Conservation (phyloP, 768 basidiomycete genomes). For the Pilatotrama ljubarskyi region DNA sequence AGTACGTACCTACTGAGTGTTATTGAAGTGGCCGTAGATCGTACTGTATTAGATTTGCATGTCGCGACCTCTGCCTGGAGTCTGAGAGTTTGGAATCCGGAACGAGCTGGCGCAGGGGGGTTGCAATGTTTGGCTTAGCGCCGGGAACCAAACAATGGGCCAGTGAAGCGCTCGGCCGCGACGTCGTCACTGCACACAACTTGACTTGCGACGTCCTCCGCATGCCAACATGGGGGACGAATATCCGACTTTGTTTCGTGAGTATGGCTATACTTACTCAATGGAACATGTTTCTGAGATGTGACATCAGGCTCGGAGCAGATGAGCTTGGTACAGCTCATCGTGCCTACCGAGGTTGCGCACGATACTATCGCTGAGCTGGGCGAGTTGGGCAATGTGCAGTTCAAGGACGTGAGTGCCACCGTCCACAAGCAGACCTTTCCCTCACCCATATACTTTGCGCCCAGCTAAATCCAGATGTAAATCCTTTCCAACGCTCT, state of each 20-base stretch:
- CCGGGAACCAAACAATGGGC: constrained; percentile 7
- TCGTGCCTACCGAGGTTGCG: constrained; percentile 94
- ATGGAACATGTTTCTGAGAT: constrained; percentile 7
- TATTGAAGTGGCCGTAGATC: too few species aligned
- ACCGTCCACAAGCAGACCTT: neutral
- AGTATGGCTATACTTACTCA: constrained; percentile 29
- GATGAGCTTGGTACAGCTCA: constrained; percentile 98
- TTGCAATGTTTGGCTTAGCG: constrained; percentile 1
- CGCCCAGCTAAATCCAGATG: constrained; percentile 84
- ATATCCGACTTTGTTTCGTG: constrained; percentile 85
- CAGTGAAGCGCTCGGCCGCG: constrained; percentile 1
- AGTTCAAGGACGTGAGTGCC: constrained; percentile 91
- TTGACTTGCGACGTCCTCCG: constrained; percentile 14
- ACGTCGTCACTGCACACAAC: constrained; percentile 13
- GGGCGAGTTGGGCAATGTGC: constrained; percentile 92
- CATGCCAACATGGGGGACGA: constrained; percentile 62
- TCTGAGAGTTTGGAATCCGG: too few species aligned
- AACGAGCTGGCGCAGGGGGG: neutral
- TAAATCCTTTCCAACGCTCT: constrained; percentile 98
- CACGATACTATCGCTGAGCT: constrained; percentile 96
- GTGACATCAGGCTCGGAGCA: constrained; percentile 78
- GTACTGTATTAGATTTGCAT: too few species aligned
- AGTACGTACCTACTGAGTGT: too few species aligned
- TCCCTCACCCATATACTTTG: neutral
- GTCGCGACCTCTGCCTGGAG: too few species aligned